A percentile compares a stretch with the other conserved stretches of the same genome.
phyloP scores from a whole-genome alignment of 495 filamentous ascomycete genomes.

The Tetracladium setigerum region DNA sequence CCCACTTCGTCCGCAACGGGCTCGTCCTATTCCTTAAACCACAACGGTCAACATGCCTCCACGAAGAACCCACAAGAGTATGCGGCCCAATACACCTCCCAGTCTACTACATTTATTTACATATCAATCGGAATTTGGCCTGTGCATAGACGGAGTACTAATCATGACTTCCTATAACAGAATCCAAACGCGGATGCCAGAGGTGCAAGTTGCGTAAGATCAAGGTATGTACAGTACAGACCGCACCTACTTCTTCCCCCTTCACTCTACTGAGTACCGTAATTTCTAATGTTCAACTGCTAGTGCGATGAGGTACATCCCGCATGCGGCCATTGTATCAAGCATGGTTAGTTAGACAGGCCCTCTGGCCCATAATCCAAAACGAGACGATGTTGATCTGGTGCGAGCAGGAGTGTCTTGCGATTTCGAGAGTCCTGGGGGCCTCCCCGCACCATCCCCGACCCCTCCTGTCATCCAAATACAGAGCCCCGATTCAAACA shows the following conservation, averaged over 20 bases:
- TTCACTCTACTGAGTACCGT: background rate
- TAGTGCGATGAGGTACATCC: constrained; percentile 60
- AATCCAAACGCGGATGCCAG: constrained; percentile 51
- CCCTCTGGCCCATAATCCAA: too few species aligned
- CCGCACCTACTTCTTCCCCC: background rate
- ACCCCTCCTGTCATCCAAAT: constrained; percentile 5
- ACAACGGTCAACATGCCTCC: constrained; percentile 37
- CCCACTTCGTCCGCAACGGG: background rate
- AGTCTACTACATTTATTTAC: too few species aligned
- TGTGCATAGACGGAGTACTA: too few species aligned
- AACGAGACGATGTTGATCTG: too few species aligned
- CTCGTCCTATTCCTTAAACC: constrained; percentile 2
- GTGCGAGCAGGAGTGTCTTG: constrained; percentile 33
- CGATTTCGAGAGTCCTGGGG: constrained; percentile 41
- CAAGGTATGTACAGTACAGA: constrained; percentile 48
- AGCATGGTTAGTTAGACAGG: constrained; percentile 38
- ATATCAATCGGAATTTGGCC: too few species aligned
- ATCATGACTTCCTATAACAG: too few species aligned
- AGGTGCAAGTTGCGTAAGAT: constrained; percentile 57
- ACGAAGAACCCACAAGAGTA: constrained; percentile 50
- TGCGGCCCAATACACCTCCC: too few species aligned
- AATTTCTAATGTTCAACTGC: constrained; percentile 4
- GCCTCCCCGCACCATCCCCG: constrained; percentile 24
- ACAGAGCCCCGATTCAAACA: constrained; percentile 16
- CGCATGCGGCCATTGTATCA: constrained; percentile 52